Evolutionary conservation across 768 basidiomycete species (phyloP).

Genomic region (Tylopilus sp.): DNA sequence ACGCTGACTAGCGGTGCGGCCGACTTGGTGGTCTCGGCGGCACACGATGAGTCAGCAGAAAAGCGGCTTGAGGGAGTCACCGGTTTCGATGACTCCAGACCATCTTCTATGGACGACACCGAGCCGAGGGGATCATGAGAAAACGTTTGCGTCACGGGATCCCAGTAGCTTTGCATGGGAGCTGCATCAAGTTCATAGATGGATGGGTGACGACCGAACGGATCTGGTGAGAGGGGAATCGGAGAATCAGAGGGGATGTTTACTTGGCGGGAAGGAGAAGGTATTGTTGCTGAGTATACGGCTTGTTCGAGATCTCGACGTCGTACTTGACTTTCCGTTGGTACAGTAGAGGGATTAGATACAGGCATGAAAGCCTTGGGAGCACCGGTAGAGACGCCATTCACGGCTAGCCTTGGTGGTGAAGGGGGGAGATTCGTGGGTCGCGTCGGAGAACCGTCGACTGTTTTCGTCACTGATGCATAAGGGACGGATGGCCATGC

Average conservation of each 20-base stretch:
- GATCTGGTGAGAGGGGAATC: slow-evolving; percentile 82
- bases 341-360: slow-evolving; percentile 21
- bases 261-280: slow-evolving; percentile 25
- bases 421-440: slow-evolving; percentile 37
- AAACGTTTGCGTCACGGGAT: slow-evolving; percentile 28
- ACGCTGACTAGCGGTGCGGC: slow-evolving; percentile 62
- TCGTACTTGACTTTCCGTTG: slow-evolving; percentile 45
- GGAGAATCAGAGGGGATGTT: slow-evolving; percentile 44
- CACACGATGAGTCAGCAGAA: slow-evolving; percentile 64
- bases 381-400: slow-evolving; percentile 62
- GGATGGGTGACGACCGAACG: slow-evolving; percentile 72
- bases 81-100: slow-evolving; percentile 15
- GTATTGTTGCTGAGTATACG: slow-evolving; percentile 42
- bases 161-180: slow-evolving; percentile 44
- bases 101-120: slow-evolving; percentile 23
- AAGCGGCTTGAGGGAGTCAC: slow-evolving; percentile 58
- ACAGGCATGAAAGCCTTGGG: slow-evolving; percentile 45
- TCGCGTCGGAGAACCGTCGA: slow-evolving; percentile 19
- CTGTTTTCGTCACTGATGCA: slow-evolving; percentile 29
- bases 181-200: slow-evolving; percentile 30
- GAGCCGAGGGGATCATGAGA: slow-evolving; percentile 18
- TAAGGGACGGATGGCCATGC: slow-evolving; percentile 48
- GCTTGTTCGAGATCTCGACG: slow-evolving; percentile 52
- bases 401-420: slow-evolving; percentile 64
- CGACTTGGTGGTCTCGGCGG: slow-evolving; percentile 29